A percentile compares a stretch with the other conserved stretches of the same genome.
These are phyloP conservation scores for Emmonsiellopsis sp. DNA, from an alignment of 2,329 filamentous ascomycete genomes.

Conservation along the genomic window DNA sequence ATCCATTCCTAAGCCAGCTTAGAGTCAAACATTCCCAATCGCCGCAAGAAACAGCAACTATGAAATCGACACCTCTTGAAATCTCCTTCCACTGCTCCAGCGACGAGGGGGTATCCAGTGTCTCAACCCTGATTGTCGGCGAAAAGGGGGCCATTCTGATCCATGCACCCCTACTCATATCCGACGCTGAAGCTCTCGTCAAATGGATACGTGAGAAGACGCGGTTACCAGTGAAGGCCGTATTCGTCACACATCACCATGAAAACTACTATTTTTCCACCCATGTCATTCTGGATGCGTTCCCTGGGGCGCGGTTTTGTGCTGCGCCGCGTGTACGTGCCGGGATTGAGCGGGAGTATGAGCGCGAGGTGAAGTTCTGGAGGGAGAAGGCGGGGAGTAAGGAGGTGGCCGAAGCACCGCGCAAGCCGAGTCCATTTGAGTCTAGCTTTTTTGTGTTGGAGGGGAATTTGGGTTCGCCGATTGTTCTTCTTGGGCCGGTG, in stretches of 20 bases:
- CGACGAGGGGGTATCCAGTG: background rate
- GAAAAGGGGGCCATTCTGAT: constrained; percentile 15
- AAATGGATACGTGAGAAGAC: constrained; percentile 19
- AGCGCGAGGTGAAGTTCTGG: constrained; percentile 25
- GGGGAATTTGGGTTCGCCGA: constrained; percentile 15
- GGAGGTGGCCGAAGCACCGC: constrained; percentile 18
- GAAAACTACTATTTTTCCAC: constrained; percentile 26
- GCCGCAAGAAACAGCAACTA: background rate
- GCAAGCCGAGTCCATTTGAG: constrained; percentile 18
- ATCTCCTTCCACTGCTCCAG: background rate
- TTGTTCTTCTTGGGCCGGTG: constrained; percentile 21
- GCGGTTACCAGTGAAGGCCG: constrained; percentile 16
- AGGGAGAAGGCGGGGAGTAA: constrained; percentile 15
- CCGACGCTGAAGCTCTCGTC: constrained; percentile 20
- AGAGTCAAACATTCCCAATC: too few relatives aligned
- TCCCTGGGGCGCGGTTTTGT: constrained; percentile 14
- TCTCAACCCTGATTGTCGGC: constrained; percentile 15
- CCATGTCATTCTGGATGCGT: constrained; percentile 22
- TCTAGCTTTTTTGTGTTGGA: constrained; percentile 22
- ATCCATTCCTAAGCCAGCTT: too few relatives aligned
- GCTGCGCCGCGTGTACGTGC: constrained; percentile 20
- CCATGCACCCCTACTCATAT: constrained; percentile 24
- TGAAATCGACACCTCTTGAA: background rate
- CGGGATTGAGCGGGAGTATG: constrained; percentile 26
- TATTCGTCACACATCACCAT: constrained; percentile 28